A percentile compares a stretch with the other conserved stretches of the same genome.
phyloP scores from a whole-genome alignment of 768 basidiomycete species.

The Mycena pura region DNA sequence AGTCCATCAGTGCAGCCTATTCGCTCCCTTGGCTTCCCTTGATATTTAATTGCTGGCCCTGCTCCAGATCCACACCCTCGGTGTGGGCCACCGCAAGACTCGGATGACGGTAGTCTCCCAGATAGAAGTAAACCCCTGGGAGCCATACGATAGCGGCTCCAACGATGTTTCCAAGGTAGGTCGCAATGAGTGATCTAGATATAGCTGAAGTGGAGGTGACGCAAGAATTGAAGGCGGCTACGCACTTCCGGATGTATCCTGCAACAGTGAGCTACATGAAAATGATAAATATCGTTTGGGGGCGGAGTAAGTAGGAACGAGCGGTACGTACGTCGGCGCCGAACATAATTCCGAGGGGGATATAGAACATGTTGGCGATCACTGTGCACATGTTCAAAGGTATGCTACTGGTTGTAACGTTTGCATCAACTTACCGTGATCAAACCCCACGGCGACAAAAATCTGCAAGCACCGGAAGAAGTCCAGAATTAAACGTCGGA shows the following conservation, averaged over 20 bases:
- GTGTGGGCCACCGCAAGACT: too few relatives aligned
- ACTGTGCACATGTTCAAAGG: slow-evolving; percentile 42
- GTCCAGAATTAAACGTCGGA: background rate
- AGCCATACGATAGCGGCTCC: slow-evolving; percentile 69
- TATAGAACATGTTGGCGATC: slow-evolving; percentile 80
- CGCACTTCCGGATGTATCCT: slow-evolving; percentile 72
- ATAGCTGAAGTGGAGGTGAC: background rate
- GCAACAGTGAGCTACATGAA: slow-evolving; percentile 52
- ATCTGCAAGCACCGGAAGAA: slow-evolving; percentile 30
- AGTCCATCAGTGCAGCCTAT: too few relatives aligned
- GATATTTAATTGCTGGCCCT: too few relatives aligned
- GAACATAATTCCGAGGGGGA: slow-evolving; percentile 74
- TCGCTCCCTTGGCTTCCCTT: too few relatives aligned
- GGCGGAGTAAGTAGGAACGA: too few relatives aligned
- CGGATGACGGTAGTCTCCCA: slow-evolving; percentile 62
- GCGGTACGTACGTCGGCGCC: slow-evolving; percentile 61
- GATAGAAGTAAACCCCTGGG: slow-evolving; percentile 69
- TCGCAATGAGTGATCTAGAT: slow-evolving; percentile 66
- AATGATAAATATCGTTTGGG: slow-evolving; percentile 6
- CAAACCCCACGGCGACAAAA: slow-evolving; percentile 72
- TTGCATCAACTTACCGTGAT: slow-evolving; percentile 58
- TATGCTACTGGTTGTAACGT: background rate
- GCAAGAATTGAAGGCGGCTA: background rate
- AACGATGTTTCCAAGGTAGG: slow-evolving; percentile 70
- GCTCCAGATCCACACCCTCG: too few relatives aligned